Percentiles rank a stretch among this genome's conserved stretches.
phyloP scores from a whole-genome alignment of 345 rosid genomes.

The Acer negundo region DNA sequence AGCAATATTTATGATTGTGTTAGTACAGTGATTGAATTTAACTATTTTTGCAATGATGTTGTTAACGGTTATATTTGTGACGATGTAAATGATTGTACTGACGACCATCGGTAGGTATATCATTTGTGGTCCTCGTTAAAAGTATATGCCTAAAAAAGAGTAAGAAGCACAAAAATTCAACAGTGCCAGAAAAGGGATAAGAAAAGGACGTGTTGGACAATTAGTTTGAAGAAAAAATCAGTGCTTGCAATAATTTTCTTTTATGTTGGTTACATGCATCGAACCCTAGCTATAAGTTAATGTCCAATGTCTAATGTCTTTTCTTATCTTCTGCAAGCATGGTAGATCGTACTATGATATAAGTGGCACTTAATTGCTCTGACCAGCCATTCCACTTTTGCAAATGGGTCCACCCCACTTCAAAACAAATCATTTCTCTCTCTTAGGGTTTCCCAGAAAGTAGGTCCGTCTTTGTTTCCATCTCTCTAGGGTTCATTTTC shows the following conservation, averaged over 20 bases:
- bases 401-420: constrained; percentile 4
- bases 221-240: neutral
- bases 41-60: too few relatives aligned
- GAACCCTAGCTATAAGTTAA: neutral
- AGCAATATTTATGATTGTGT: neutral
- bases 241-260: neutral
- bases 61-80: neutral
- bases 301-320: neutral
- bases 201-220: neutral
- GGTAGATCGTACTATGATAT: neutral
- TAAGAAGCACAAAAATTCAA: neutral
- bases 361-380: neutral
- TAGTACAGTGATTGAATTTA: too few relatives aligned
- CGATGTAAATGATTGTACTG: neutral
- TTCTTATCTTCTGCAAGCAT: neutral
- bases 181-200: neutral
- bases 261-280: constrained; percentile 3
- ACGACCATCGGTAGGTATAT: neutral
- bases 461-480: neutral
- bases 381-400: neutral
- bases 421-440: neutral
- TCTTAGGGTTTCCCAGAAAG: neutral
- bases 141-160: neutral
- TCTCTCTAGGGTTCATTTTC: neutral
- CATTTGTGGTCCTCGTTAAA: neutral